Evolutionary conservation across 2,329 filamentous ascomycete genomes (phyloP).

Genomic region (Fusarium torreyae): DNA sequence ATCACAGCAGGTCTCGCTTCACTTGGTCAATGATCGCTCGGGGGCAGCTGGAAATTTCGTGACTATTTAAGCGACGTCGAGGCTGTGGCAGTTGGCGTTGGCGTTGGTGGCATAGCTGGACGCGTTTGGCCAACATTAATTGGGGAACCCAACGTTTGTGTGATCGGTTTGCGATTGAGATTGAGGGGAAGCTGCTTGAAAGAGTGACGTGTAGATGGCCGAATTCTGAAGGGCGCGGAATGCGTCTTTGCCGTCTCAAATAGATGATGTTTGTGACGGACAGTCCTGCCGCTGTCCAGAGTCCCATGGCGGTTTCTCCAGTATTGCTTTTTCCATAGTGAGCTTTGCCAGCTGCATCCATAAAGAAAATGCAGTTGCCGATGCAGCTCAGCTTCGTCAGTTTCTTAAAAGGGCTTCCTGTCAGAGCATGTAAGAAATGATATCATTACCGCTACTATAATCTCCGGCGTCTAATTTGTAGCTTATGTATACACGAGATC

Average conservation of each 20-base stretch:
- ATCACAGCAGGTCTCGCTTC: constrained; percentile 35
- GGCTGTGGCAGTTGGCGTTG: constrained; percentile 5
- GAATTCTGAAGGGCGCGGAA: neutral
- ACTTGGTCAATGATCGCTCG: neutral
- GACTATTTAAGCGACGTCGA: constrained; percentile 8
- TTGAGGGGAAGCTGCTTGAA: neutral
- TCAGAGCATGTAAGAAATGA: neutral
- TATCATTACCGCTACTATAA: constrained; percentile 2
- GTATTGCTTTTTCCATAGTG: neutral
- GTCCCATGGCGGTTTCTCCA: neutral
- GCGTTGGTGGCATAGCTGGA: constrained; percentile 3
- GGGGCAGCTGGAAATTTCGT: neutral
- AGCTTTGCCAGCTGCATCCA: neutral
- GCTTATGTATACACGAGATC: neutral
- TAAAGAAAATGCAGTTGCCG: too few species aligned
- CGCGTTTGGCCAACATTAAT: neutral
- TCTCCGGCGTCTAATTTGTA: neutral
- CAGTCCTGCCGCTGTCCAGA: neutral
- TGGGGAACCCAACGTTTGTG: neutral
- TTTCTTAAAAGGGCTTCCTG: too few species aligned
- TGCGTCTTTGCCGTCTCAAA: neutral
- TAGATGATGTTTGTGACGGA: neutral
- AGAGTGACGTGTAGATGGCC: constrained; percentile 19
- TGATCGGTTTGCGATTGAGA: neutral
- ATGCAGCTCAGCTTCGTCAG: too few species aligned